Base-by-base conservation (phyloP, 2,329 filamentous ascomycete genomes). In the Tolypocladium tundrense region DNA sequence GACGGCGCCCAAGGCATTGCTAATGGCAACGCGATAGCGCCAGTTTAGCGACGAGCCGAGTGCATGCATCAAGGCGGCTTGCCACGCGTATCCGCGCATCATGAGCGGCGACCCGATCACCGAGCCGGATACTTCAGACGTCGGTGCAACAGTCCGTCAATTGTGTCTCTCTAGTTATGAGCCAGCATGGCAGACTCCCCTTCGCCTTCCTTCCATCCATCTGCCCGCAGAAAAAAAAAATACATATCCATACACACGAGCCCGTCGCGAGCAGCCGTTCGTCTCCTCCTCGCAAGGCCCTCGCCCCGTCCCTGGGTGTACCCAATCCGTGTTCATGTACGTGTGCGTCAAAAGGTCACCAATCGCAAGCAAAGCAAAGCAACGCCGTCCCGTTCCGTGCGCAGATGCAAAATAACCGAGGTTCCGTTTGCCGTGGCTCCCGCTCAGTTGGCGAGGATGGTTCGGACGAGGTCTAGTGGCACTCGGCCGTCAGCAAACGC, bases 391-490 rank as follows among this genome's bases (percentile, higher is more conserved):
- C 56, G 56, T 57, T 50, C 68, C 63, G 57, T 66, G 62, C 67
- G 59, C 65, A 70, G 62, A 72, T 67, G 69, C 67, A 70, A 67
- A 63, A 66, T 62, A 61, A 54, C 55, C 50, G 37, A 56, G 43
- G 19, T 33, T 21, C 54, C 40, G 52, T 54, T 39, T 57, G 45
- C 5, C 19, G 9, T 16, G 13, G 35, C 33, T 11, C 19, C 19
- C 73, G 56, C 61, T 67, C 82, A 94, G 78, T 93, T 93, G 73
- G 89, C 88, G 65, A 94, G 86, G 70, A 94, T 91, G 56, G 89
- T 93, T 69, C 89, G 87, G 69, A 94, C 89, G 60, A 94, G 87
- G 62, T 94, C 89, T 90, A 65, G 4, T n/a, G 13, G 50, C 1
- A 42, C 16, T 33, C 37, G 16, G 31, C n/a, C 33, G 48, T 64